Base-by-base conservation (phyloP, 1,284 basidiomycete genomes). In the Boletus nobilissimus region DNA sequence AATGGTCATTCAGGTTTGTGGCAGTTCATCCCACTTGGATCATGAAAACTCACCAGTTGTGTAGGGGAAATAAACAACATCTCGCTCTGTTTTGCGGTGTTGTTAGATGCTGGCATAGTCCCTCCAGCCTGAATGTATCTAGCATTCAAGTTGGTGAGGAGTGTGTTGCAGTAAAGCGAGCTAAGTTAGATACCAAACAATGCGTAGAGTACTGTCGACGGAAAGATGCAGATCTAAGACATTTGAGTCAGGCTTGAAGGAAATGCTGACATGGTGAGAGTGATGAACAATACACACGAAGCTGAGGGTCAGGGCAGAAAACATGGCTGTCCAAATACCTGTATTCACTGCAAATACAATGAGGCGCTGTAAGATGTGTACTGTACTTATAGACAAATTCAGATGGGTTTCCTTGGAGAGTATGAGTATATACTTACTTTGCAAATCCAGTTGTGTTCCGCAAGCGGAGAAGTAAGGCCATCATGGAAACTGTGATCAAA, bases 111-210 rank as follows among this genome's bases (percentile, higher is more conserved):
- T 0, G 2, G 29, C 26, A 1, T 11, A 11, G 32, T 62, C n/a
- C 34, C 60, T n/a, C n/a, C n/a, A n/a, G n/a, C 70, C 10, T 54
- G 63, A 48, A 81, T 34, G 32, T 80, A 82, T 65, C 80, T 75
- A 1, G 54, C 80, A n/a, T 78, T 80, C 60, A 81, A 34, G 64
- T 76, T 81, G 46, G 74, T 76, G n/a, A 82, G 76, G n/a, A 80
- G 40, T 3, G 74, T 78, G 32, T 81, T 81, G 34, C 73, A 80
- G 32, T 81, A 81, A 7, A 78, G 13, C 3, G 80, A 65, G 43
- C 73, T 70, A 34, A 80, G 46, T 16, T 80, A 76, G 26, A 48
- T 16, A 18, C 32, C 54, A 10, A 48, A 39, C 18, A 60, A 39
- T 18, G 78, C 32, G 24, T 70, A 78, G n/a, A 67, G 13, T n/a